phyloP scores from a whole-genome alignment of 208 protist species.

The Acanthamoeba comandoni region DNA sequence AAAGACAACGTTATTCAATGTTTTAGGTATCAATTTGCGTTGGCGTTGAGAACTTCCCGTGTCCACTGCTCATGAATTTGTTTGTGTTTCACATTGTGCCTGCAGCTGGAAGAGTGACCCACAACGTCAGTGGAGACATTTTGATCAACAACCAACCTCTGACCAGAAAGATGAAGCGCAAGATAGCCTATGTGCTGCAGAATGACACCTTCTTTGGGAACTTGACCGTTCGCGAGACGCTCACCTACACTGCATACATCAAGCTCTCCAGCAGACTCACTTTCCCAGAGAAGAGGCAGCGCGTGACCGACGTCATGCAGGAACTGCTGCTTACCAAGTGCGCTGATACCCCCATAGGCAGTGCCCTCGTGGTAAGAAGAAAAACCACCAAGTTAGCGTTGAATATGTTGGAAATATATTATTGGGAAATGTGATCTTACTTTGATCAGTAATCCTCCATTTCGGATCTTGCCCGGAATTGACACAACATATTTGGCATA shows the following conservation, averaged over 20 bases:
- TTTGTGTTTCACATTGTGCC: too few species aligned
- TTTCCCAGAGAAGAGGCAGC: not conserved
- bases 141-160: not conserved
- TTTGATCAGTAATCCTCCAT: not conserved
- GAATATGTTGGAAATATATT: not conserved
- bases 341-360: slow-evolving; percentile 36
- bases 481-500: not conserved
- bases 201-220: slow-evolving; percentile 77
- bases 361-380: slow-evolving; percentile 4
- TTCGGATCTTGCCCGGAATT: not conserved
- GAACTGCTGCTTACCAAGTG: slow-evolving; percentile 52
- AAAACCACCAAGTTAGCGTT: too few species aligned
- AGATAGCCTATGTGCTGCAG: slow-evolving; percentile 73
- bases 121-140: not conserved
- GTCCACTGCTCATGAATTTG: too few species aligned
- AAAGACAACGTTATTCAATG: slow-evolving; percentile 4
- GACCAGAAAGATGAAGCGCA: slow-evolving; percentile 8
- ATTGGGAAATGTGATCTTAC: not conserved
- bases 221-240: slow-evolving; percentile 78
- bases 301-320: slow-evolving; percentile 41
- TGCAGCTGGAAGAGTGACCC: not conserved
- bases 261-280: slow-evolving; percentile 53
- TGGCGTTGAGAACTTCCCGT: too few species aligned
- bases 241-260: slow-evolving; percentile 75
- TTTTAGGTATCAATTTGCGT: too few species aligned